Base-by-base conservation (phyloP, 306 rosid genomes). In the Mimosa bimucronata region DNA sequence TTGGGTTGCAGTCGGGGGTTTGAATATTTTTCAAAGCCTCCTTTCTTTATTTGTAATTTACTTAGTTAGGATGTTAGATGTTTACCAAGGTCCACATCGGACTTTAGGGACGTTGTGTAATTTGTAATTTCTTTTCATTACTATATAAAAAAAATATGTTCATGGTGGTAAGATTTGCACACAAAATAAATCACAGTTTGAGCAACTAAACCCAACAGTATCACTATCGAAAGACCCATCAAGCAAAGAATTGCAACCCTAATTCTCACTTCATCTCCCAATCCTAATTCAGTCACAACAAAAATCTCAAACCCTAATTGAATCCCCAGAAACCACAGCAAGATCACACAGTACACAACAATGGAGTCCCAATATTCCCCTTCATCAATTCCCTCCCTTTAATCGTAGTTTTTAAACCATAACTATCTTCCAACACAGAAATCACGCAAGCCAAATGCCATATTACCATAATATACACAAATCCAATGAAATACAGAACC, bases 121-220 rank as follows among this genome's bases (percentile, higher is more conserved):
- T n/a, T n/a, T n/a, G n/a, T n/a, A n/a, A n/a, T n/a, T n/a, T n/a
- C n/a, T n/a, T n/a, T n/a, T n/a, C n/a, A n/a, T n/a, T n/a, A n/a
- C n/a, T n/a, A n/a, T n/a, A n/a, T n/a, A n/a, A n/a, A n/a, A n/a
- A n/a, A n/a, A n/a, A n/a, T n/a, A n/a, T n/a, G n/a, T n/a, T n/a
- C n/a, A n/a, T n/a, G n/a, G n/a, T n/a, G n/a, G n/a, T 84, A 79
- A 3, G 94, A 90, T 65, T 90, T 90, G 82, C 91, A 90, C 2
- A 86, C 91, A 19, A 90, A 82, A 66, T 88, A 90, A 9, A 90
- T 66, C 38, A 90, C 86, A 3, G 91, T 86, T 53, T 82, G 86
- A 7, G 62, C 37, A 23, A 86, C 91, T 10, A 86, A 80, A 29
- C 79, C 76, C 28, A 88, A 76, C 18, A 83, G 72, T 15, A 78